Evolutionary conservation across 768 basidiomycete species (phyloP).

Genomic region (Russula griseocarnosa): DNA sequence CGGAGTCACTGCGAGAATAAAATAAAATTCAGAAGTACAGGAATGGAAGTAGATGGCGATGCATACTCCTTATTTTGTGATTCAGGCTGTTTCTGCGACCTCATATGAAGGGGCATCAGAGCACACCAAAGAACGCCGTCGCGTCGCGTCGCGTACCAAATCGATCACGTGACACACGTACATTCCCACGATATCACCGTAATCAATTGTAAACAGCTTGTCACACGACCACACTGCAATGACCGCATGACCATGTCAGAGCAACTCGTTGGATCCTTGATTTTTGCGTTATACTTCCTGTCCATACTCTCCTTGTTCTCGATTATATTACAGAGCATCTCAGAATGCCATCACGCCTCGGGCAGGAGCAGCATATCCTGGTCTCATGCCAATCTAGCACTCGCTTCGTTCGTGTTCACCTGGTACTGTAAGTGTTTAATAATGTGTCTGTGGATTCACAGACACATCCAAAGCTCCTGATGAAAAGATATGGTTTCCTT

Average conservation of each 20-base stretch:
- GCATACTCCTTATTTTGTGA: neutral
- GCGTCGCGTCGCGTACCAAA: neutral
- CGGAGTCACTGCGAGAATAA: neutral
- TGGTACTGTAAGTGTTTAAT: constrained; percentile 47
- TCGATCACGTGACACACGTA: neutral
- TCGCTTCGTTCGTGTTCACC: constrained; percentile 42
- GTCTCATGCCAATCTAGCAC: constrained; percentile 37
- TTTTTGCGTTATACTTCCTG: constrained; percentile 39
- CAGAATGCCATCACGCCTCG: constrained; percentile 12
- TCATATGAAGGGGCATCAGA: constrained; percentile 5
- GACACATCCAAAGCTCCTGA: neutral
- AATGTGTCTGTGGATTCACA: neutral
- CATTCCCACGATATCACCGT: neutral
- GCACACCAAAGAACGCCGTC: neutral
- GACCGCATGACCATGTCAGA: no score
- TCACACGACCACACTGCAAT: no score
- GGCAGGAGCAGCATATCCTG: neutral
- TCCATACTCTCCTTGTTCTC: constrained; percentile 34
- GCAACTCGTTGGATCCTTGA: constrained; percentile 29
- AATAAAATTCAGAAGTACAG: neutral
- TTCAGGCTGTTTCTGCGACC: neutral
- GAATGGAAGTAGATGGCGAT: neutral
- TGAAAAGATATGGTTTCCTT: constrained; percentile 45
- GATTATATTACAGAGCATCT: constrained; percentile 30
- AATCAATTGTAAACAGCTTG: no score